Base-by-base conservation (phyloP, 192 early-diverging fungal species). In the Blastocladiella britannica region DNA sequence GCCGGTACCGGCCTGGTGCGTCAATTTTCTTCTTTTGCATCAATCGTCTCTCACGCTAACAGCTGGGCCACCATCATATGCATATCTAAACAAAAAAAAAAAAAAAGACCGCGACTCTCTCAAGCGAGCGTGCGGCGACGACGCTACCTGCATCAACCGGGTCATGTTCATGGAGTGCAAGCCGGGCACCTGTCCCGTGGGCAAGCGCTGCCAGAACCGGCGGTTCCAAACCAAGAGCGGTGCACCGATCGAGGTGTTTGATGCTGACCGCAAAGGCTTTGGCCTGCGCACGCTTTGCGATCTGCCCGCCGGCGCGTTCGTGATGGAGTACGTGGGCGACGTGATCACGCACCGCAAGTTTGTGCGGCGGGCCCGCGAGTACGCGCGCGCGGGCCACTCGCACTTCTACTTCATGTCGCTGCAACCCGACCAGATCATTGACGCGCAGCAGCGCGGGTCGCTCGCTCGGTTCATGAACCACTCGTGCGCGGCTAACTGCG, bases 371-470 rank as follows among this genome's bases (percentile, higher is more conserved):
- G 83, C 83, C 9, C 72, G 71, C 26, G 84, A 84, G 52, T 95
- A 99, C 61, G 81, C 79, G 55, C 57, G 79, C 27, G 77, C 79
- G 37, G 89, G 89, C 47, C 73, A 82, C 22, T 76, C 83, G 65
- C 93, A 99, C 62, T 95, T 96, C 66, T 99, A 99, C 60, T 99
- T 96, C 69, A 97, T 99, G 93, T 83, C 83, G 56, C 69, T 97
- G 12, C 85, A 87, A 55, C 75, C 82, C n/a, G 82, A 90, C 62
- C 91, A 91, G 69, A 78, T 93, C 52, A 94, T 99, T 57, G 95
- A 99, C 63, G 95, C 95, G 12, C 89, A 84, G 5, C 79, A 83
- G 56, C 87, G 83, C 56, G 95, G 95, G 18, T 91, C 89, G 58
- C 70, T 91, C 27, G 86, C 92, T 25, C 80, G 95, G 25, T 99